Percentiles rank a stretch among this genome's conserved stretches.
phyloP scores from a whole-genome alignment of 805 yeast genomes.

The Candida taoyuanica region DNA sequence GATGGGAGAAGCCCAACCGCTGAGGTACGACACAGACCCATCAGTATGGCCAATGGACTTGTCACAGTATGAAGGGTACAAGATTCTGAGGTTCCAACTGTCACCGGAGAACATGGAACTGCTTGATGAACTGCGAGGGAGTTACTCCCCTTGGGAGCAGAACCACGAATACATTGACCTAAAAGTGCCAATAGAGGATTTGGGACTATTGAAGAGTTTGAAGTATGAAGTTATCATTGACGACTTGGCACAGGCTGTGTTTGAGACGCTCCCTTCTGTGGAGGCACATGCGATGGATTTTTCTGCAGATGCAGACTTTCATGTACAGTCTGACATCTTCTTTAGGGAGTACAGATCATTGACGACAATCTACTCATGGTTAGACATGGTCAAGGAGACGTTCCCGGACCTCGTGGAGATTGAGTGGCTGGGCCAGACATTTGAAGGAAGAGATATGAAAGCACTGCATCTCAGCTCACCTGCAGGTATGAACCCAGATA shows the following conservation, averaged over 20 bases:
- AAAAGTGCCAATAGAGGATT: conserved; percentile 18
- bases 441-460: conserved; percentile 66
- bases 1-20: background rate
- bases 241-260: conserved; percentile 54
- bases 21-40: background rate
- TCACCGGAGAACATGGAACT: background rate
- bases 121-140: conserved; percentile 8
- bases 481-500: conserved; percentile 37
- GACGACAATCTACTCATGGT: conserved; percentile 68
- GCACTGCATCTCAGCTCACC: conserved; percentile 60
- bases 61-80: conserved; percentile 18
- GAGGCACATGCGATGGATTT: conserved; percentile 8
- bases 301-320: conserved; percentile 9
- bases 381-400: conserved; percentile 52
- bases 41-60: conserved; percentile 21
- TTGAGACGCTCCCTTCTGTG: conserved; percentile 45
- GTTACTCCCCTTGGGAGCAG: conserved; percentile 46
- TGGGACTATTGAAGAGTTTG: conserved; percentile 1
- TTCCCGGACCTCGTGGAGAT: conserved; percentile 61
- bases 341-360: conserved; percentile 68
- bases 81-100: conserved; percentile 16
- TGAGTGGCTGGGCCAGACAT: conserved; percentile 70
- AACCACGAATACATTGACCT: conserved; percentile 45
- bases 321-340: conserved; percentile 45
- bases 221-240: conserved; percentile 38